Evolutionary conservation across 2,329 filamentous ascomycete species (phyloP).

Genomic region (Exophiala xenobiotica): DNA sequence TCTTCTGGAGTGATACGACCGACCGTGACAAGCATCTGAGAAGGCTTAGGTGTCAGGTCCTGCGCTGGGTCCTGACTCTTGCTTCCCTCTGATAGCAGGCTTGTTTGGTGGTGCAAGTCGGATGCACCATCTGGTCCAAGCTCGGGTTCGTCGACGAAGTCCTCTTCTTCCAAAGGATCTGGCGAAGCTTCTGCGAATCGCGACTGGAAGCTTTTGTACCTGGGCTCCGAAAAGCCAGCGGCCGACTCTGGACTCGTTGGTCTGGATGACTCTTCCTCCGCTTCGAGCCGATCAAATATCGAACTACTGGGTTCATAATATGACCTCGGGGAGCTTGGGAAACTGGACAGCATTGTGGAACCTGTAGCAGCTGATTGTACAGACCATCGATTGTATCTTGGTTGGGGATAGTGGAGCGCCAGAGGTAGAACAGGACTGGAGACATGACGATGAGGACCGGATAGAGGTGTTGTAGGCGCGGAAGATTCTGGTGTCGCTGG

Average conservation of each 20-base stretch:
- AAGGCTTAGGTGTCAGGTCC: conserved; percentile 26
- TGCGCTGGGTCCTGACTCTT: conserved; percentile 1
- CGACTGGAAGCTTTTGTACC: conserved; percentile 44
- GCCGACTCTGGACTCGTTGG: conserved; percentile 77
- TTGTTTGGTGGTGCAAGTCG: not conserved
- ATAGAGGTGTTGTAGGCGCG: conserved; percentile 37
- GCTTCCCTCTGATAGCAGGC: not conserved
- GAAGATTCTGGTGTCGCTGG: conserved; percentile 27
- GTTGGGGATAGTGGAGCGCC: conserved; percentile 47
- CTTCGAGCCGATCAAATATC: conserved; percentile 73
- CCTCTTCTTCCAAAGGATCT: conserved; percentile 2
- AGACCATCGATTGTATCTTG: conserved; percentile 65
- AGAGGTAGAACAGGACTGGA: conserved; percentile 39
- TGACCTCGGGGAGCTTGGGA: conserved; percentile 78
- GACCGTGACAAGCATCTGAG: conserved; percentile 16
- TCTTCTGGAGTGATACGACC: not conserved
- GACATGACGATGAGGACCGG: conserved; percentile 31
- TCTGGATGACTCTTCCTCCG: conserved; percentile 64
- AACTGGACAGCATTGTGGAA: conserved; percentile 65
- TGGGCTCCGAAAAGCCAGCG: conserved; percentile 61
- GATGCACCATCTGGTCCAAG: not conserved
- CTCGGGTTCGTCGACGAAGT: not conserved
- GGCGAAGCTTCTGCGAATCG: conserved; percentile 1
- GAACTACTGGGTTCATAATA: conserved; percentile 65
- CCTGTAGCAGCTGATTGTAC: conserved; percentile 61